phyloP scores from a whole-genome alignment of 768 basidiomycete species.

The Leccinum incarnatum region DNA sequence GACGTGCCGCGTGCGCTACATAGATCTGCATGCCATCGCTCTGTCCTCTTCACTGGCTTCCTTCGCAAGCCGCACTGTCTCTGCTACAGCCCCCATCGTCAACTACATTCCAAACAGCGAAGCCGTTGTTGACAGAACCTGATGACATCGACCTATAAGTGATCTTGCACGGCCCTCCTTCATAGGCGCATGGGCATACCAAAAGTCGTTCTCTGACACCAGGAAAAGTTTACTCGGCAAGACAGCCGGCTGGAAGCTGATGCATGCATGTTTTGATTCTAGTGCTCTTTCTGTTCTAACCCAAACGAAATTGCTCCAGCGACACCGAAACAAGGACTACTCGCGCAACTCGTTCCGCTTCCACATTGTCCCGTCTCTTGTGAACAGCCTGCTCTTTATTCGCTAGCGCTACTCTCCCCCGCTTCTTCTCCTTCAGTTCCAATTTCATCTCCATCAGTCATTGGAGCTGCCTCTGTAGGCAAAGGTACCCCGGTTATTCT shows the following conservation, averaged over 20 bases:
- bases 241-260: conserved; percentile 64
- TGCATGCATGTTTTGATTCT: conserved; percentile 39
- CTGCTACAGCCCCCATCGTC: conserved; percentile 45
- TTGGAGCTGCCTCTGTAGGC: no score
- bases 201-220: conserved; percentile 63
- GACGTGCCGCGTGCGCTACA: no score
- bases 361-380: conserved; percentile 52
- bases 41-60: conserved; percentile 39
- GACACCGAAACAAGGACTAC: conserved; percentile 51
- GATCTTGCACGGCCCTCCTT: conserved; percentile 60
- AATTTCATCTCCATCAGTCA: no score
- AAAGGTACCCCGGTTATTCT: no score
- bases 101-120: conserved; percentile 71
- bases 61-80: neutral
- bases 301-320: conserved; percentile 37
- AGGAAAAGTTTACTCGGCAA: conserved; percentile 55
- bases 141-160: conserved; percentile 67
- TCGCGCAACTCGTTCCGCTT: conserved; percentile 61
- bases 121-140: conserved; percentile 65
- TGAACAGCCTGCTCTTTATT: conserved; percentile 59
- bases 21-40: conserved; percentile 58
- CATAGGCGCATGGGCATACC: conserved; percentile 72
- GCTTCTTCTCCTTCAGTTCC: no score
- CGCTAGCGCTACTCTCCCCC: conserved; percentile 52
- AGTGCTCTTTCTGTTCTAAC: no score